phyloP scores from a whole-genome alignment of 1,139 yeast genomes.

The Schizosaccharomyces versatilis region DNA sequence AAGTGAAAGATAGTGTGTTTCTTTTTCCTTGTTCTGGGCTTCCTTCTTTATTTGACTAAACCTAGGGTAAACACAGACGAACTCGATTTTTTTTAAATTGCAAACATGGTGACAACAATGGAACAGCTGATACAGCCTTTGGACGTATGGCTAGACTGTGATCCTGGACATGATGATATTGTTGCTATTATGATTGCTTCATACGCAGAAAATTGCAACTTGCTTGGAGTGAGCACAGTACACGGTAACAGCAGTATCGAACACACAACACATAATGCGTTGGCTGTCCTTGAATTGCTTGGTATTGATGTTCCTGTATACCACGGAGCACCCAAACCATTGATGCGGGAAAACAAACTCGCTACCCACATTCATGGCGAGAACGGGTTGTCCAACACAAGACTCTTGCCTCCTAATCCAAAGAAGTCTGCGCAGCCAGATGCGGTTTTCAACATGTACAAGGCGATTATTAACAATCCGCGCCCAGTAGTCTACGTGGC shows the following conservation, averaged over 20 bases:
- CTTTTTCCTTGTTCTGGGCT: no score
- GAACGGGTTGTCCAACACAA: slow-evolving; percentile 55
- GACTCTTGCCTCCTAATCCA: slow-evolving; percentile 26
- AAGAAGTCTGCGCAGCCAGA: neutral
- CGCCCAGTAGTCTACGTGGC: slow-evolving; percentile 33
- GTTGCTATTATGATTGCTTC: slow-evolving; percentile 47
- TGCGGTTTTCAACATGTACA: slow-evolving; percentile 19
- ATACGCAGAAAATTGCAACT: slow-evolving; percentile 34
- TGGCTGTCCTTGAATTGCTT: slow-evolving; percentile 41
- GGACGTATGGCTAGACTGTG: slow-evolving; percentile 60
- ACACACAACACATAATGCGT: slow-evolving; percentile 47
- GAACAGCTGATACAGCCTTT: neutral
- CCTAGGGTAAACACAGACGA: no score
- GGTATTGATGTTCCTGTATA: slow-evolving; percentile 22
- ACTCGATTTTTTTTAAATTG: no score
- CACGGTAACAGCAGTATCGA: slow-evolving; percentile 57
- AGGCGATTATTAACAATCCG: slow-evolving; percentile 19
- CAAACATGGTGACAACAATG: no score
- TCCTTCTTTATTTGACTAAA: no score
- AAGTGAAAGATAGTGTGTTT: no score
- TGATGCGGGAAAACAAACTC: slow-evolving; percentile 26
- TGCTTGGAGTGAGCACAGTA: slow-evolving; percentile 60
- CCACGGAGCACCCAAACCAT: slow-evolving; percentile 41
- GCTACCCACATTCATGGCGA: slow-evolving; percentile 55
- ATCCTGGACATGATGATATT: slow-evolving; percentile 82